Evolutionary conservation across 2,329 filamentous ascomycete genomes (phyloP).

Genomic region (Boeremia exigua): DNA sequence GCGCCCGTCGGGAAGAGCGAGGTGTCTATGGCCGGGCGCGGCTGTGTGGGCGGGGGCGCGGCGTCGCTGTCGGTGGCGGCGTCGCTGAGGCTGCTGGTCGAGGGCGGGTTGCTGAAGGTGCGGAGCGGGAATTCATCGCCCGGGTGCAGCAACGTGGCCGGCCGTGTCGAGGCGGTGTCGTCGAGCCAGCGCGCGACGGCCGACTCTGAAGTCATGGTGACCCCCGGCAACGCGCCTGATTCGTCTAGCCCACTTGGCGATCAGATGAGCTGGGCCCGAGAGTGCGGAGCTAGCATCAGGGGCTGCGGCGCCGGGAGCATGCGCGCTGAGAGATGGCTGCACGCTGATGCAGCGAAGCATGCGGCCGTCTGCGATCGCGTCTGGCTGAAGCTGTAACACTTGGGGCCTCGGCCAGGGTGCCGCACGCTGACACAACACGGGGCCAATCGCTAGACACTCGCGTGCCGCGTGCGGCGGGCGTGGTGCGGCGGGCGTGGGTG

Average conservation of each 20-base stretch:
- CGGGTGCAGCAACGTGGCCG: conserved; percentile 38
- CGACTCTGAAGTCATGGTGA: conserved; percentile 25
- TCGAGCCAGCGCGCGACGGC: conserved; percentile 44
- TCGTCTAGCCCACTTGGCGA: conserved; percentile 25
- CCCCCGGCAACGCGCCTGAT: conserved; percentile 26
- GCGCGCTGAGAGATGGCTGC: conserved; percentile 11
- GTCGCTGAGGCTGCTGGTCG: conserved; percentile 35
- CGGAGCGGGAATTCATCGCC: conserved; percentile 47
- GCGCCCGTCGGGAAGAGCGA: conserved; percentile 38
- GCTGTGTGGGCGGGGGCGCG: conserved; percentile 7
- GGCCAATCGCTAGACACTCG: conserved; percentile 7
- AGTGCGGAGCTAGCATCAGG: conserved; percentile 11
- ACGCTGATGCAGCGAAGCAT: conserved; percentile 1
- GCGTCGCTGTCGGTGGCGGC: conserved; percentile 25
- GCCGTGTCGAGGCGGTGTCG: conserved; percentile 32
- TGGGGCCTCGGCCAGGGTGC: conserved; percentile 10
- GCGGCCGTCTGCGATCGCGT: background rate
- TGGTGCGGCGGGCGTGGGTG: no score
- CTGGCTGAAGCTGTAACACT: conserved; percentile 4
- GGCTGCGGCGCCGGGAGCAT: conserved; percentile 8
- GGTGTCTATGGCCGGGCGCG: conserved; percentile 33
- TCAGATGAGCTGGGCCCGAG: conserved; percentile 14
- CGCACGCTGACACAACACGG: conserved; percentile 2
- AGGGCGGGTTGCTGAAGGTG: conserved; percentile 44
- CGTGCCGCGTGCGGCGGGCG: background rate